A percentile compares a stretch with the other conserved stretches of the same genome.
These are phyloP conservation scores for Alternaria ventricosa DNA, from an alignment of 2,329 filamentous ascomycete genomes.

Conservation along the genomic window DNA sequence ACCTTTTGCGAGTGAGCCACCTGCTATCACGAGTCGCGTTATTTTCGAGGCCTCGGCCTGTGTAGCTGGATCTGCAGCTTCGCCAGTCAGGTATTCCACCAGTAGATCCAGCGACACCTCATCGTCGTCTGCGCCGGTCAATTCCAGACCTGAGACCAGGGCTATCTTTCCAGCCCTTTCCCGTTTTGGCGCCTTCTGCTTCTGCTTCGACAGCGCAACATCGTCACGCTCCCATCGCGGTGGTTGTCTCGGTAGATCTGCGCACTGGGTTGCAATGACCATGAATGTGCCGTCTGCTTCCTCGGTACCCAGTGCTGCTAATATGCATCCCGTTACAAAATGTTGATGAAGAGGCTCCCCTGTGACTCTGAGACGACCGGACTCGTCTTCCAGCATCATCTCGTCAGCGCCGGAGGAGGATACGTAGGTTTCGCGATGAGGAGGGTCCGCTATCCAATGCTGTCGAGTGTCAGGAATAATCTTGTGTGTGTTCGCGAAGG, in stretches of 20 bases:
- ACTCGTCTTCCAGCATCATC: slow-evolving; percentile 94
- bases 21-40: slow-evolving; percentile 86
- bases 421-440: slow-evolving; percentile 77
- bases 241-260: slow-evolving; percentile 83
- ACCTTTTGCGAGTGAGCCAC: slow-evolving; percentile 75
- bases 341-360: slow-evolving; percentile 72
- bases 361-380: slow-evolving; percentile 80
- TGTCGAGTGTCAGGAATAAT: slow-evolving; percentile 46
- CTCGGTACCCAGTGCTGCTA: slow-evolving; percentile 94
- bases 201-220: slow-evolving; percentile 43
- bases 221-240: slow-evolving; percentile 77
- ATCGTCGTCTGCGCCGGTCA: slow-evolving; percentile 78
- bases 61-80: slow-evolving; percentile 67
- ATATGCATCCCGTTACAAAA: slow-evolving; percentile 89
- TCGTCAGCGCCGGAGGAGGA: slow-evolving; percentile 67
- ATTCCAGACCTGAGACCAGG: slow-evolving; percentile 85
- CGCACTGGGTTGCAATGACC: slow-evolving; percentile 86
- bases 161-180: slow-evolving; percentile 74
- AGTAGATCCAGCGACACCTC: slow-evolving; percentile 78
- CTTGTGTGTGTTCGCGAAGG: not conserved
- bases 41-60: slow-evolving; percentile 71
- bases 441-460: slow-evolving; percentile 88
- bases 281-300: slow-evolving; percentile 92
- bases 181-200: slow-evolving; percentile 47
- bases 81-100: slow-evolving; percentile 86